Evolutionary conservation across 2,329 filamentous ascomycete genomes (phyloP).

Genomic region (Metarhizium brunneum): DNA sequence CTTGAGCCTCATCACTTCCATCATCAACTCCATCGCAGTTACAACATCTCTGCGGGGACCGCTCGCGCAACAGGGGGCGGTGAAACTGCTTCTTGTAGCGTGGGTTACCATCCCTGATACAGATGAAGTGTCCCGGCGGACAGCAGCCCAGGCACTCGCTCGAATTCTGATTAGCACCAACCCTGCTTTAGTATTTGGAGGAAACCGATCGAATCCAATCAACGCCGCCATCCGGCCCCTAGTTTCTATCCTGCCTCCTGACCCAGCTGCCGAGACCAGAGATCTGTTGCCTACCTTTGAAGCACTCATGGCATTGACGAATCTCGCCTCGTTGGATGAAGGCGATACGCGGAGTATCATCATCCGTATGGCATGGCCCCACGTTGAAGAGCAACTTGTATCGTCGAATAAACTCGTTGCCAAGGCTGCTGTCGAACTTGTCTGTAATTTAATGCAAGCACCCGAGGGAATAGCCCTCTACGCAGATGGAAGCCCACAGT

Average conservation of each 20-base stretch:
- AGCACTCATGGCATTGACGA: constrained; percentile 82
- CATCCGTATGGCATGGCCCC: constrained; percentile 62
- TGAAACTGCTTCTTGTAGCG: constrained; percentile 71
- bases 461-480: constrained; percentile 60
- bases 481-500: constrained; percentile 56
- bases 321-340: constrained; percentile 74
- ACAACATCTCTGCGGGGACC: constrained; percentile 65
- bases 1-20: constrained; percentile 62
- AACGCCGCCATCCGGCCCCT: constrained; percentile 78
- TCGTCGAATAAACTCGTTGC: constrained; percentile 66
- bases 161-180: constrained; percentile 82
- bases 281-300: constrained; percentile 89
- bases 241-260: constrained; percentile 59
- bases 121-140: constrained; percentile 38
- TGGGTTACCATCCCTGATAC: constrained; percentile 52
- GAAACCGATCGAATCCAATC: constrained; percentile 62
- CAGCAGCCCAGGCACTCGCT: constrained; percentile 70
- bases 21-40: constrained; percentile 69
- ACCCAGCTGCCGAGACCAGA: constrained; percentile 52
- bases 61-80: constrained; percentile 87
- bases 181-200: constrained; percentile 73
- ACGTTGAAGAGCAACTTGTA: constrained; percentile 76
- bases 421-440: constrained; percentile 76
- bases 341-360: constrained; percentile 57
- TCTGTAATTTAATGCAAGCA: constrained; percentile 79